A percentile compares a stretch with the other conserved stretches of the same genome.
Conservation (phyloP, 2,329 filamentous ascomycete genomes). For the Calonectria pseudoturangicola region DNA sequence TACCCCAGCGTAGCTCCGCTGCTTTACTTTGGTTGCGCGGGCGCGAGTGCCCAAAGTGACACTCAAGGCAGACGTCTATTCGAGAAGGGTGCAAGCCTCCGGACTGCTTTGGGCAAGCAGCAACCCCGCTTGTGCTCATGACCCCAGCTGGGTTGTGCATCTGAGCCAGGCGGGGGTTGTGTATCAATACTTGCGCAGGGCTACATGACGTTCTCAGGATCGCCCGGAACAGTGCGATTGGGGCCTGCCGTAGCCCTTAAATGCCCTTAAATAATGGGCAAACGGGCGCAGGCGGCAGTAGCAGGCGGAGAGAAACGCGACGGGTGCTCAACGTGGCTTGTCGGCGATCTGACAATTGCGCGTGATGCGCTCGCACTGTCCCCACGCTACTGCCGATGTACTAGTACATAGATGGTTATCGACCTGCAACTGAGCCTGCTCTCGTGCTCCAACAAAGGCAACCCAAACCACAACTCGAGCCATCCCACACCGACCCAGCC, state of each 20-base stretch:
- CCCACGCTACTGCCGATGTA: conserved; percentile 41
- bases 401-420: conserved; percentile 50
- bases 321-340: neutral
- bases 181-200: conserved; percentile 44
- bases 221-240: conserved; percentile 48
- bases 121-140: conserved; percentile 52
- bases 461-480: conserved; percentile 43
- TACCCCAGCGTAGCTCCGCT: neutral
- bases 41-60: conserved; percentile 7
- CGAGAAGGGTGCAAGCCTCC: conserved; percentile 18
- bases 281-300: neutral
- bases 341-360: conserved; percentile 16
- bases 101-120: conserved; percentile 50
- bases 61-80: conserved; percentile 16
- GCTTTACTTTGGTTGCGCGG: conserved; percentile 1
- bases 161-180: conserved; percentile 42
- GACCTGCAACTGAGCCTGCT: conserved; percentile 44
- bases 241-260: conserved; percentile 48
- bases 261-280: conserved; percentile 44
- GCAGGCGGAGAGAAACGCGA: conserved; percentile 20
- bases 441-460: conserved; percentile 53
- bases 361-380: conserved; percentile 50
- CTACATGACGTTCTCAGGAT: conserved; percentile 41
- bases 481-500: conserved; percentile 47
- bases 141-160: conserved; percentile 49